phyloP scores from a whole-genome alignment of 2,329 filamentous ascomycete species.

The Cladosporium oxysporum region DNA sequence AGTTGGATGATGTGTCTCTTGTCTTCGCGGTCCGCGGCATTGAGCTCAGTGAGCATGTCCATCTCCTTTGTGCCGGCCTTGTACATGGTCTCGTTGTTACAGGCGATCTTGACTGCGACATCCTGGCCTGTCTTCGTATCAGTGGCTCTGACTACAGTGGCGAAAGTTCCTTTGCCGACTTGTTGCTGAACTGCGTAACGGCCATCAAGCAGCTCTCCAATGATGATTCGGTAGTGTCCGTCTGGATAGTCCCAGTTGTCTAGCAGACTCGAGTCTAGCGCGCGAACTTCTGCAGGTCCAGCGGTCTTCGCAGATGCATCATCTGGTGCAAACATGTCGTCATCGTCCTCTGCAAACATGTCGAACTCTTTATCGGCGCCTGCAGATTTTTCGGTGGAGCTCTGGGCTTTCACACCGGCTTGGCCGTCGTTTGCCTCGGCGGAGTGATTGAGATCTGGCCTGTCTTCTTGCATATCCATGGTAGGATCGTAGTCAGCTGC shows the following conservation, averaged over 20 bases:
- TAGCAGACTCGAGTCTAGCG: constrained; percentile 72
- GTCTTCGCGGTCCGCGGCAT: constrained; percentile 80
- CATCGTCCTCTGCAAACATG: constrained; percentile 66
- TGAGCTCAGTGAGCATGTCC: constrained; percentile 85
- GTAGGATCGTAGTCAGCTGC: constrained; percentile 92
- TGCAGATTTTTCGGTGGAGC: background rate
- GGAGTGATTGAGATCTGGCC: constrained; percentile 34
- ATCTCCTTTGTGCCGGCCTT: constrained; percentile 96
- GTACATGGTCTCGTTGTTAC: constrained; percentile 73
- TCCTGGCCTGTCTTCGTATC: constrained; percentile 69
- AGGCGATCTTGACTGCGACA: constrained; percentile 98
- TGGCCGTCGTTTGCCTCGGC: constrained; percentile 14
- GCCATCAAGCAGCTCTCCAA: constrained; percentile 84
- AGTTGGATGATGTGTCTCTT: constrained; percentile 91
- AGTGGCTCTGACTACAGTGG: constrained; percentile 85
- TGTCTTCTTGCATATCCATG: constrained; percentile 71
- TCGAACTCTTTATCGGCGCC: constrained; percentile 57
- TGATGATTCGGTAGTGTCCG: constrained; percentile 93
- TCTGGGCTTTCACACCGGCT: background rate
- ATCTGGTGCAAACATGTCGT: constrained; percentile 85
- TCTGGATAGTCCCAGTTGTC: constrained; percentile 94
- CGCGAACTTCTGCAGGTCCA: constrained; percentile 50
- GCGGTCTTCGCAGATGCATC: constrained; percentile 42
- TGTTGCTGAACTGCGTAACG: constrained; percentile 87
- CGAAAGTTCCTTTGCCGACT: constrained; percentile 93